Conservation (phyloP, 2,329 filamentous ascomycete species). For the Penicillium brasilianum region DNA sequence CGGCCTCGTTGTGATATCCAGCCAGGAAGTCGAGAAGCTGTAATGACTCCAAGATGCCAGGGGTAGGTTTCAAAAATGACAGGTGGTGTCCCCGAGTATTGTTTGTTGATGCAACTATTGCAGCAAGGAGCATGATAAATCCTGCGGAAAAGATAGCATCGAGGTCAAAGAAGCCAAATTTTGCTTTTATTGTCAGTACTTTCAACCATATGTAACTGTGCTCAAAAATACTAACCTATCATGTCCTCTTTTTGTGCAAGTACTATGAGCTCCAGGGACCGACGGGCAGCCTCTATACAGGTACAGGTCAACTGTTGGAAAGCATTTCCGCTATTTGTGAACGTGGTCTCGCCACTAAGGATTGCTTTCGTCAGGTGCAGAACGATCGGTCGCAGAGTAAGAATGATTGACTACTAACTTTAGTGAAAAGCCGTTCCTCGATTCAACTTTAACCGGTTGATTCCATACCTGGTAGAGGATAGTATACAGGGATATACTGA, state of each 20-base stretch:
- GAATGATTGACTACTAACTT: slow-evolving; percentile 7
- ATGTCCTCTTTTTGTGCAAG: slow-evolving; percentile 7
- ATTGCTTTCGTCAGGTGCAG: slow-evolving; percentile 10
- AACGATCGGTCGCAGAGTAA: slow-evolving; percentile 11
- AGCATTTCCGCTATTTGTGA: background rate
- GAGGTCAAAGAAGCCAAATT: slow-evolving; percentile 18
- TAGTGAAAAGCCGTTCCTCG: background rate
- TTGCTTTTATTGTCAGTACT: slow-evolving; percentile 11
- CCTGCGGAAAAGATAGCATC: slow-evolving; percentile 15
- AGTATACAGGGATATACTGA: slow-evolving; percentile 10
- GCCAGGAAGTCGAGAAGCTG: slow-evolving; percentile 8
- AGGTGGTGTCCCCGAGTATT: background rate
- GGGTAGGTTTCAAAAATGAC: background rate
- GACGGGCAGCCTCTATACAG: slow-evolving; percentile 14
- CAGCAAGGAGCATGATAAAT: slow-evolving; percentile 13
- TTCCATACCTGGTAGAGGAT: slow-evolving; percentile 13
- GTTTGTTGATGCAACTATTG: slow-evolving; percentile 9
- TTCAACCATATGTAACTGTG: too few species aligned
- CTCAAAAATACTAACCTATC: background rate
- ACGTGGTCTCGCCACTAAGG: slow-evolving; percentile 7
- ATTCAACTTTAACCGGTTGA: background rate
- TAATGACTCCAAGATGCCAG: slow-evolving; percentile 9
- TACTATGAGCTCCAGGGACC: slow-evolving; percentile 12
- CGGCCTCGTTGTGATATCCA: slow-evolving; percentile 8
- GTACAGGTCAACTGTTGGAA: slow-evolving; percentile 12